Conservation (phyloP, 495 filamentous ascomycete genomes). For the Hypoxylon intermedium region DNA sequence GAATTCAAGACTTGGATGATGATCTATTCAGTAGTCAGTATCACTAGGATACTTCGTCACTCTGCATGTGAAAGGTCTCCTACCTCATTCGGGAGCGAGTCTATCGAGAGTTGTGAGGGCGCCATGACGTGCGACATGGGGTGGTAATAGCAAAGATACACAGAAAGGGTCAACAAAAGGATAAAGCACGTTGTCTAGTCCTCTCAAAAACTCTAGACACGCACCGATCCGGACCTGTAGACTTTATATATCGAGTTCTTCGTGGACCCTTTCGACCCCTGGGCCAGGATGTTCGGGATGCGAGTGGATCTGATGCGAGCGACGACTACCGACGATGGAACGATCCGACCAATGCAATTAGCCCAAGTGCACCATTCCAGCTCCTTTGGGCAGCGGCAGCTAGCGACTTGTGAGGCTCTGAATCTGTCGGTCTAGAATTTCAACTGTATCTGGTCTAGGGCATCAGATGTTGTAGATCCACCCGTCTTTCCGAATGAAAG, state of each 20-base stretch:
- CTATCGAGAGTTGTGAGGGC: conserved; percentile 39
- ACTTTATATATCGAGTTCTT: conserved; percentile 31
- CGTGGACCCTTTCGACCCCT: neutral
- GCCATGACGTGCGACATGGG: conserved; percentile 43
- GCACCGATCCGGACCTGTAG: conserved; percentile 2
- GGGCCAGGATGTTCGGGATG: conserved; percentile 8
- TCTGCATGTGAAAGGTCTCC: conserved; percentile 13
- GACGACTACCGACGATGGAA: neutral
- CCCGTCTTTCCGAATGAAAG: conserved; percentile 23
- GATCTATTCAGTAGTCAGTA: too few species aligned
- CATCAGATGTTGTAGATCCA: conserved; percentile 37
- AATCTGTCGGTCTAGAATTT: conserved; percentile 24
- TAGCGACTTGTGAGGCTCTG: conserved; percentile 6
- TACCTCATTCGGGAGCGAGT: conserved; percentile 56
- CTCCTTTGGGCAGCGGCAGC: conserved; percentile 1
- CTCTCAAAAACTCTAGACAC: conserved; percentile 3
- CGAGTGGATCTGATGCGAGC: conserved; percentile 22
- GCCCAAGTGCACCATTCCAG: neutral
- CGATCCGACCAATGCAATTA: conserved; percentile 10
- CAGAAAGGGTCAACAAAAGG: conserved; percentile 36
- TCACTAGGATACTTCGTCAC: too few species aligned
- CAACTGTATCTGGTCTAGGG: neutral
- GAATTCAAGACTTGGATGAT: conserved; percentile 67
- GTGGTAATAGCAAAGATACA: conserved; percentile 37
- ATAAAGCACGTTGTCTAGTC: conserved; percentile 34